A percentile compares a stretch with the other conserved stretches of the same genome.
Evolutionary conservation across 1,284 basidiomycete species (phyloP).

Genomic region (Macrocybe sp.): DNA sequence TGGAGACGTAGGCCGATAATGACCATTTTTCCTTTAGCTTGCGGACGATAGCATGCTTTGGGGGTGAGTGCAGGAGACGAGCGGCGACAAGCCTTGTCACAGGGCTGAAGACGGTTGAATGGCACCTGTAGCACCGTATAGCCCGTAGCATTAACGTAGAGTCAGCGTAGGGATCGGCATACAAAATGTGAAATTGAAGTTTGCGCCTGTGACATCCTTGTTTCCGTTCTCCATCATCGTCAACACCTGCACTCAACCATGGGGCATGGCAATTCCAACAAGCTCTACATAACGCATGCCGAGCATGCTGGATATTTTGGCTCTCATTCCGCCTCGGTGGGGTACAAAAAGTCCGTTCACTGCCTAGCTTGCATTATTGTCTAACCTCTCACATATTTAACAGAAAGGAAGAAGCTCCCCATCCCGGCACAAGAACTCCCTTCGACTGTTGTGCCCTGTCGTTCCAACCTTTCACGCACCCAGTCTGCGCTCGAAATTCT

Average conservation of each 20-base stretch:
- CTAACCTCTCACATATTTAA: slow-evolving; percentile 3
- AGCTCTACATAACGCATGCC: slow-evolving; percentile 81
- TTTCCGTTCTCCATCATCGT: not conserved
- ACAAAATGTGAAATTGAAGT: too few species aligned
- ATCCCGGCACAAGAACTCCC: slow-evolving; percentile 62
- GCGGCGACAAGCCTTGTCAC: not conserved
- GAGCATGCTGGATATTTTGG: slow-evolving; percentile 77
- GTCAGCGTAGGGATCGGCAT: too few species aligned
- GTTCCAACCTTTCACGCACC: slow-evolving; percentile 86
- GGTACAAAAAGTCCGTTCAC: slow-evolving; percentile 58
- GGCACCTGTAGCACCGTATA: too few species aligned
- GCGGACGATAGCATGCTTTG: slow-evolving; percentile 16
- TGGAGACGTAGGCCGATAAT: slow-evolving; percentile 10
- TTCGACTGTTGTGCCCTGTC: slow-evolving; percentile 93
- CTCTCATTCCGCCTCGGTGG: slow-evolving; percentile 71
- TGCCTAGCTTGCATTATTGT: slow-evolving; percentile 1
- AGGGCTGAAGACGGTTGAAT: not conserved
- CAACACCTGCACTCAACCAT: slow-evolving; percentile 30
- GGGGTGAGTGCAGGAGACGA: slow-evolving; percentile 20
- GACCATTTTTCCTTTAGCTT: too few species aligned
- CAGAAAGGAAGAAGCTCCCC: slow-evolving; percentile 64
- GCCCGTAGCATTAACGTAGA: too few species aligned
- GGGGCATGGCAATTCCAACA: slow-evolving; percentile 85
- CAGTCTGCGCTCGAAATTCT: slow-evolving; percentile 79
- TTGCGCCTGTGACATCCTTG: not conserved